A percentile compares a stretch with the other conserved stretches of the same genome.
Evolutionary conservation across 345 rosid genomes (phyloP).

Genomic region (Lepidium africanum): DNA sequence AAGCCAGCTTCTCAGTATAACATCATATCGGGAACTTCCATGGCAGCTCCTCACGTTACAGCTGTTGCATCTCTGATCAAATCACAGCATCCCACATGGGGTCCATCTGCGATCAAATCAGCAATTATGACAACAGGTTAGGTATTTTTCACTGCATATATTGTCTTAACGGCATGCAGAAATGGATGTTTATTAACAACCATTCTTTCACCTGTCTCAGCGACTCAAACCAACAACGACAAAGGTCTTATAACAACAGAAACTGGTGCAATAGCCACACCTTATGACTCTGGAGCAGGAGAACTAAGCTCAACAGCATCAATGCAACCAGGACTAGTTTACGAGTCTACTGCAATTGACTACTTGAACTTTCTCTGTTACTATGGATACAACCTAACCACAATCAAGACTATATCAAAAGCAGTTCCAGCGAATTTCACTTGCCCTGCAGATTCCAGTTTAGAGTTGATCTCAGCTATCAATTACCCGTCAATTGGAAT

Average conservation of each 20-base stretch:
- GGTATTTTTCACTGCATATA: neutral
- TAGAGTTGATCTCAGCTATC: slow-evolving; percentile 45
- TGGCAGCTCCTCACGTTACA: slow-evolving; percentile 78
- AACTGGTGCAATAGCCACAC: slow-evolving; percentile 52
- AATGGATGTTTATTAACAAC: neutral
- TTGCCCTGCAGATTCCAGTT: slow-evolving; percentile 45
- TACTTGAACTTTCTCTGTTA: slow-evolving; percentile 71
- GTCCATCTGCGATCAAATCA: slow-evolving; percentile 64
- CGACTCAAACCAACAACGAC: slow-evolving; percentile 48
- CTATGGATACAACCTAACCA: slow-evolving; percentile 37
- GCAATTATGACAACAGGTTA: slow-evolving; percentile 85
- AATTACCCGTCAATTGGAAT: slow-evolving; percentile 76
- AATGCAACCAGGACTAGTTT: slow-evolving; percentile 55
- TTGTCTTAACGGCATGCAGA: neutral
- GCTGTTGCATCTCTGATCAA: slow-evolving; percentile 57
- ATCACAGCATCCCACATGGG: slow-evolving; percentile 49
- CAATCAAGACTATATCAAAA: slow-evolving; percentile 37
- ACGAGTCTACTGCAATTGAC: slow-evolving; percentile 54
- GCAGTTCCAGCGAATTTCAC: slow-evolving; percentile 36
- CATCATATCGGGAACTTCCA: slow-evolving; percentile 71
- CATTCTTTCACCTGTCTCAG: slow-evolving; percentile 21
- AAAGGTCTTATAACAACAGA: slow-evolving; percentile 47
- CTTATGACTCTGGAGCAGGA: slow-evolving; percentile 67
- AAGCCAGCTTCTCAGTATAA: slow-evolving; percentile 40
- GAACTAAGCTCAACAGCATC: slow-evolving; percentile 47